Evolutionary conservation across 1,284 basidiomycete genomes (phyloP).

Genomic region (Xanthoconium separans): DNA sequence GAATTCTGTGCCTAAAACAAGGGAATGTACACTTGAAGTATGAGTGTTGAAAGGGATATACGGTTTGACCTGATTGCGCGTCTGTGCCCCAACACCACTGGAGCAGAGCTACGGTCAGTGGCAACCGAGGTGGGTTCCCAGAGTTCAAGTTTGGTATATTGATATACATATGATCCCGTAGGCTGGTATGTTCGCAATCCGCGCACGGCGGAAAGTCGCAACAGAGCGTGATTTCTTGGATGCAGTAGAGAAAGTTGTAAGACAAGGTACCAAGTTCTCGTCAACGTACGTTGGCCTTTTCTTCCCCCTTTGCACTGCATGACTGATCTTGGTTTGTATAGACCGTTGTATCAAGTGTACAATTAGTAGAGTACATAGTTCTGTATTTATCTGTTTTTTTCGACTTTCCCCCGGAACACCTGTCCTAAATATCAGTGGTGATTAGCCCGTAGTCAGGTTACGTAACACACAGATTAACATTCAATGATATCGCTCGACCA

Average conservation of each 20-base stretch:
- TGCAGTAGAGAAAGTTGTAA: slow-evolving; percentile 97
- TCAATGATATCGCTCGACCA: slow-evolving; percentile 34
- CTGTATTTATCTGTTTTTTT: slow-evolving; percentile 18
- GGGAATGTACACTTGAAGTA: slow-evolving; percentile 48
- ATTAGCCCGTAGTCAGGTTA: no score
- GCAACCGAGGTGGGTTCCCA: slow-evolving; percentile 78
- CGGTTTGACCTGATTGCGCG: slow-evolving; percentile 97
- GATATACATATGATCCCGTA: slow-evolving; percentile 26
- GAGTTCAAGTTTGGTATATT: slow-evolving; percentile 1
- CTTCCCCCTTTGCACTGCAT: background rate
- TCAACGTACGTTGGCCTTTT: slow-evolving; percentile 28
- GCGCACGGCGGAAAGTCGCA: slow-evolving; percentile 94
- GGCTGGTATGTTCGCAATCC: slow-evolving; percentile 99
- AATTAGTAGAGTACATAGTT: slow-evolving; percentile 44
- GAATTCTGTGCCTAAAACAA: slow-evolving; percentile 7
- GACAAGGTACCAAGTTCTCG: slow-evolving; percentile 97
- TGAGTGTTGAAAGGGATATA: slow-evolving; percentile 97
- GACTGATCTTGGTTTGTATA: slow-evolving; percentile 29
- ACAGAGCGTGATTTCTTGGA: slow-evolving; percentile 98
- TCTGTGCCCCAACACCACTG: slow-evolving; percentile 96
- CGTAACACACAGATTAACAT: no score
- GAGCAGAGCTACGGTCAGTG: slow-evolving; percentile 94
- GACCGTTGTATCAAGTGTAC: slow-evolving; percentile 73
- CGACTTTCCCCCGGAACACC: background rate
- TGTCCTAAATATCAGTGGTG: no score